phyloP scores from a whole-genome alignment of 805 yeast species.

The Millerozyma acaciae region DNA sequence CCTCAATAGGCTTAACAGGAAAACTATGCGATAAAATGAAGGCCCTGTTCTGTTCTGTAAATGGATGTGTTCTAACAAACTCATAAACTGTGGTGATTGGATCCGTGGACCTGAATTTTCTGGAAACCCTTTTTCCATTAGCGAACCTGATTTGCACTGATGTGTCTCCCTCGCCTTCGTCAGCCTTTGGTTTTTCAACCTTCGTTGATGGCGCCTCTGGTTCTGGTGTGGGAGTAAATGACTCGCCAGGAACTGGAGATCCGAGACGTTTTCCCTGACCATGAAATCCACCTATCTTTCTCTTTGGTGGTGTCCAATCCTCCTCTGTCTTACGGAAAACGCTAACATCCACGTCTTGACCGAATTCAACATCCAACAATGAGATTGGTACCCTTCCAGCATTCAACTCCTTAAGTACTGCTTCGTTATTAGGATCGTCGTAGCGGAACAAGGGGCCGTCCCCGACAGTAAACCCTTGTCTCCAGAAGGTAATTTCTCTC shows the following conservation, averaged over 20 bases:
- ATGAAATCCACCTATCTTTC: slow-evolving; percentile 57
- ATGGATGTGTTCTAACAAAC: slow-evolving; percentile 49
- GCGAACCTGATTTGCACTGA: slow-evolving; percentile 83
- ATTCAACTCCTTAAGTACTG: slow-evolving; percentile 73
- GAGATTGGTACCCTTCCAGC: slow-evolving; percentile 89
- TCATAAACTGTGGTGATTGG: slow-evolving; percentile 65
- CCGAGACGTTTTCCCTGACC: slow-evolving; percentile 88
- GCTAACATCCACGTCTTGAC: slow-evolving; percentile 90
- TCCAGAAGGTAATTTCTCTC: slow-evolving; percentile 91
- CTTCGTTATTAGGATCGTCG: slow-evolving; percentile 88
- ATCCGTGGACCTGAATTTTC: slow-evolving; percentile 61
- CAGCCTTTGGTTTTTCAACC: slow-evolving; percentile 13
- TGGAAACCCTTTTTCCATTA: slow-evolving; percentile 67
- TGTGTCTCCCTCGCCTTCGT: slow-evolving; percentile 56
- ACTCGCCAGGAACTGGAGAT: slow-evolving; percentile 79
- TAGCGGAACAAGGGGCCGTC: slow-evolving; percentile 83
- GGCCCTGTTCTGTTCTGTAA: slow-evolving; percentile 43
- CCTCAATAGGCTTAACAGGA: slow-evolving; percentile 72
- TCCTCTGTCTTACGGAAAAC: slow-evolving; percentile 81
- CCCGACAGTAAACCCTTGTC: slow-evolving; percentile 92
- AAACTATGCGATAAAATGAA: slow-evolving; percentile 75
- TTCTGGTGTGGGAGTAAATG: slow-evolving; percentile 27
- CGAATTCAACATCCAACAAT: slow-evolving; percentile 75
- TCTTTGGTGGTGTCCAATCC: slow-evolving; percentile 69
- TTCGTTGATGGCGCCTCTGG: slow-evolving; percentile 15